These are phyloP conservation scores for Botrytis cinerea DNA, from an alignment of 2,329 filamentous ascomycete species.

Conservation along the genomic window DNA sequence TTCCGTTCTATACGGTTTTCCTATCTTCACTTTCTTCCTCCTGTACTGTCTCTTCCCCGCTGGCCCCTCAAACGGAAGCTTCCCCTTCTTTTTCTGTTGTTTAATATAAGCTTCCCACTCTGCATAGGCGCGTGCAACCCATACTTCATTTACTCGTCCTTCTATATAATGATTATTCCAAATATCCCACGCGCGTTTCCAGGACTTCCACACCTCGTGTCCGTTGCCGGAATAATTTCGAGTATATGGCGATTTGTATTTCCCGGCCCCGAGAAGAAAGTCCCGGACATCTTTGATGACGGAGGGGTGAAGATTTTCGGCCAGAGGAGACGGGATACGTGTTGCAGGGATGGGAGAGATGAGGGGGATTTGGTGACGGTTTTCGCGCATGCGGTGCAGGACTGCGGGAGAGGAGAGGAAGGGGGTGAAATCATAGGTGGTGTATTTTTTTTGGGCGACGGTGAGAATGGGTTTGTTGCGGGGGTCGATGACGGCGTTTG, in stretches of 20 bases:
- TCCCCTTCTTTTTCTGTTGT: slow-evolving; percentile 24
- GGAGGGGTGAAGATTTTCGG: slow-evolving; percentile 30
- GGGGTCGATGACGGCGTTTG: neutral
- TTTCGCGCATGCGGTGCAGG: neutral
- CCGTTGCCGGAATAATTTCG: slow-evolving; percentile 22
- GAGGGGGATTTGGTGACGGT: slow-evolving; percentile 23
- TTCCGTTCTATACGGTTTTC: neutral
- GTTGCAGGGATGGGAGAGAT: slow-evolving; percentile 31
- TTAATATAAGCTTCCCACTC: slow-evolving; percentile 20
- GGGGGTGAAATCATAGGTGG: slow-evolving; percentile 28
- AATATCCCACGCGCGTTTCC: slow-evolving; percentile 41
- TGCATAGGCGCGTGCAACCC: slow-evolving; percentile 29
- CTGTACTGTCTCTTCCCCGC: neutral
- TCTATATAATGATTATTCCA: slow-evolving; percentile 40
- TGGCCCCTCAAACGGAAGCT: neutral
- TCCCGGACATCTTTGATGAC: slow-evolving; percentile 25
- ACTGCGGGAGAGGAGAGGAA: slow-evolving; percentile 30
- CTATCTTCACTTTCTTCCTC: slow-evolving; percentile 7
- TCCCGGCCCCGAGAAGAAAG: neutral
- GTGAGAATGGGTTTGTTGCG: neutral
- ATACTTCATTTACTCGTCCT: slow-evolving; percentile 33
- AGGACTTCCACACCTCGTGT: slow-evolving; percentile 36
- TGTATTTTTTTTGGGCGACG: slow-evolving; percentile 11
- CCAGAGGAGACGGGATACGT: slow-evolving; percentile 31
- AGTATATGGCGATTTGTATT: neutral